Evolutionary conservation across 208 protist species (phyloP).

Genomic region (Crithidia bombi): DNA sequence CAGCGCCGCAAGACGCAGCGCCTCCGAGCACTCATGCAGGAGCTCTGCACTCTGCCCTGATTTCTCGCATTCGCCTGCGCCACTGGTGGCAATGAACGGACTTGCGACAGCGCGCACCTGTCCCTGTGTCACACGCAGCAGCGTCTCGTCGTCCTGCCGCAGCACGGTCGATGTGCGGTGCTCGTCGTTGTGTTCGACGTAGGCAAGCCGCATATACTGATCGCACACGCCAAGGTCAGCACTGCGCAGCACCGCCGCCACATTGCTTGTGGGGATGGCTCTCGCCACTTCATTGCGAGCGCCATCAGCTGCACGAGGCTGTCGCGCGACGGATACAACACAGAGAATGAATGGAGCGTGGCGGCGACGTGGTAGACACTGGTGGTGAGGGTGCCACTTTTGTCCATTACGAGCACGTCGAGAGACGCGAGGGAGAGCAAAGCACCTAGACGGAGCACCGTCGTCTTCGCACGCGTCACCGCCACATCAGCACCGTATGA

Average conservation of each 20-base stretch:
- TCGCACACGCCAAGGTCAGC: slow-evolving; percentile 66
- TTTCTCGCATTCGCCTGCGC: neutral
- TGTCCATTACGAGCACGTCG: slow-evolving; percentile 80
- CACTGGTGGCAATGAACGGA: neutral
- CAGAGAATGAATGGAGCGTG: slow-evolving; percentile 40
- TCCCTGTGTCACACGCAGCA: slow-evolving; percentile 78
- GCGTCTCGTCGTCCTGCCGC: slow-evolving; percentile 44
- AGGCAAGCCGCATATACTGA: slow-evolving; percentile 55
- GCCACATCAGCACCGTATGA: slow-evolving; percentile 74
- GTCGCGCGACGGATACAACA: slow-evolving; percentile 38
- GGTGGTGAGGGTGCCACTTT: slow-evolving; percentile 92
- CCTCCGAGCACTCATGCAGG: slow-evolving; percentile 12
- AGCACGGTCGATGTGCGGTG: slow-evolving; percentile 58
- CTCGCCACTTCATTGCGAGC: slow-evolving; percentile 75
- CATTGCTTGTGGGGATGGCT: slow-evolving; percentile 63
- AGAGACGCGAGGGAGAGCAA: slow-evolving; percentile 74
- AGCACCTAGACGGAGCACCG: slow-evolving; percentile 86
- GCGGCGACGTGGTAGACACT: slow-evolving; percentile 77
- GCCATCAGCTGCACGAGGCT: slow-evolving; percentile 62
- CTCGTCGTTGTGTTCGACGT: slow-evolving; percentile 26
- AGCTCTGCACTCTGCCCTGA: neutral
- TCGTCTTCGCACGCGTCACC: slow-evolving; percentile 75
- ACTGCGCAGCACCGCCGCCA: slow-evolving; percentile 66
- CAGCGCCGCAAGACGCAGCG: slow-evolving; percentile 37
- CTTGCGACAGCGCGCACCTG: slow-evolving; percentile 52